Evolutionary conservation across 176 grass and related monocot species (phyloP), one percentile per base, ranked within the genome.

Genomic region (Saccharum spontaneum): DNA sequence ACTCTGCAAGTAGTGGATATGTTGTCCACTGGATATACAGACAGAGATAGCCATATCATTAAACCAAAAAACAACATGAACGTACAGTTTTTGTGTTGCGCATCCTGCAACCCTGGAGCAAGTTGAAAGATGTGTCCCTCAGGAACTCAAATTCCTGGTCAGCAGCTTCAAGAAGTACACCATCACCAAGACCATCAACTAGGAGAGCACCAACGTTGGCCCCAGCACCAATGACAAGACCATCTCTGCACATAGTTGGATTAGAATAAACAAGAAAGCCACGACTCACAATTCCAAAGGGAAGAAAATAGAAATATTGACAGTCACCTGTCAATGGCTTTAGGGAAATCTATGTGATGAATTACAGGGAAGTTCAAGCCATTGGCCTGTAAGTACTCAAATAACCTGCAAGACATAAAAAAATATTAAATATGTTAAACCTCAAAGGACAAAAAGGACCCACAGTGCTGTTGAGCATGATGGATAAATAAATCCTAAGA

Each of bases 21-120:
- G 11, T 37, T 65, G 52, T 54, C 79, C 55, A 31, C 2, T 78
- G 30, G 22, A 76, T 89, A 5, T 16, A 46, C 38, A 81, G n/a
- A 81, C 8, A 82, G 41, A 82, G 67, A 10, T 65, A 36, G 7
- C 38, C 39, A 61, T 67, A 26, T 80, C 62, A 43, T 17, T 31
- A 75, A 74, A 50, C 30, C 22, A 11, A 83, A 38, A 62, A 52
- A 80, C 49, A 57, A 30, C 30, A 83, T 66, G 0, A 67, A 88
- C 91, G 7, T 92, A 99, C 91, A 9, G 97, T 99, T 94, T 99
- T 99, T 78, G 97, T 99, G 91, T 96, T 99, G 89, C 97, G 91
- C 94, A 99, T 99, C 79, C 94, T 95, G 91, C 97, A 99, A 72
- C 94, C 94, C 88, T 96, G 97, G 71, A 99, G 87, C 81, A 99